Evolutionary conservation across 1,284 basidiomycete genomes (phyloP).

Genomic region (Neonothopanus nambi): DNA sequence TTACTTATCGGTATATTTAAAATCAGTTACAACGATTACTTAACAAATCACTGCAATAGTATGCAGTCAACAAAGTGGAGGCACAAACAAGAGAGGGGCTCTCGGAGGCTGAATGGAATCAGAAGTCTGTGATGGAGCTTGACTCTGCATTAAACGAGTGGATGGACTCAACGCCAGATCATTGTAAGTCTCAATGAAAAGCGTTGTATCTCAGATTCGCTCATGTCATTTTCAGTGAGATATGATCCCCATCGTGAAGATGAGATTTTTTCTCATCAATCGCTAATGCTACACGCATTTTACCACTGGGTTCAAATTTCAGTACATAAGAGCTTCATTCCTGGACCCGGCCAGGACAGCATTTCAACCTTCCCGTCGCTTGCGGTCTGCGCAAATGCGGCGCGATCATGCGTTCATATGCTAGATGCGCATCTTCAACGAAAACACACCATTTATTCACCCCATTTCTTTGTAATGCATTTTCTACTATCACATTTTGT

Average conservation of each 20-base stretch:
- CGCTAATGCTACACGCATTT: constrained; percentile 60
- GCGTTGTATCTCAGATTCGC: background rate
- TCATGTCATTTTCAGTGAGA: constrained; percentile 43
- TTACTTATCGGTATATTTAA: too few species aligned
- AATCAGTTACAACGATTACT: background rate
- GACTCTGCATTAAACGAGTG: constrained; percentile 78
- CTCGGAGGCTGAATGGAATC: constrained; percentile 57
- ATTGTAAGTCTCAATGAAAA: constrained; percentile 36
- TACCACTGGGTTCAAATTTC: constrained; percentile 79
- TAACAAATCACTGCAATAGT: too few species aligned
- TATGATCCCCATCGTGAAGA: constrained; percentile 74
- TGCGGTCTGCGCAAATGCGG: constrained; percentile 85
- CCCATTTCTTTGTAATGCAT: constrained; percentile 44
- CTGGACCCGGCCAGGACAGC: constrained; percentile 57
- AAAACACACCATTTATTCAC: constrained; percentile 20
- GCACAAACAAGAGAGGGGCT: constrained; percentile 50
- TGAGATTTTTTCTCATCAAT: constrained; percentile 65
- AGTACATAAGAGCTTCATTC: constrained; percentile 82
- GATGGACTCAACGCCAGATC: constrained; percentile 71
- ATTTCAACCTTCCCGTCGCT: constrained; percentile 67
- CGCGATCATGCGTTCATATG: constrained; percentile 76
- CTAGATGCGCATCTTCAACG: constrained; percentile 53
- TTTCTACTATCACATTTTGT: background rate
- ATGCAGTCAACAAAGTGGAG: constrained; percentile 72
- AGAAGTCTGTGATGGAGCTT: constrained; percentile 70